Evolutionary conservation across 2,329 filamentous ascomycete species (phyloP).

Genomic region (Xylariaceae sp.): DNA sequence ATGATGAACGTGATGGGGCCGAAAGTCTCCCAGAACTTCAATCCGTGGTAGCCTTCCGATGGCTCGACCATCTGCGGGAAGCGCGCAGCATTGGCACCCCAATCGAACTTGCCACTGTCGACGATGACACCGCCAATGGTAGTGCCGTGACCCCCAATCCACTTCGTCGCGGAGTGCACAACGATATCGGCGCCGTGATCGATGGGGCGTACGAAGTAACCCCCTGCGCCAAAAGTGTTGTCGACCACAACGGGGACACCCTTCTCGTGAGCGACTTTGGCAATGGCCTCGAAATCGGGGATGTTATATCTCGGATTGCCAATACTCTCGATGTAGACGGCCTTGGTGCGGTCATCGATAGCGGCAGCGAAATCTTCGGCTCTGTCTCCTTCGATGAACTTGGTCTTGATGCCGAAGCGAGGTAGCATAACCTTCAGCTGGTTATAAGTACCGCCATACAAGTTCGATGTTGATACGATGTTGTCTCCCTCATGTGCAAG

Average conservation of each 20-base stretch:
- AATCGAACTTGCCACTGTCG: slow-evolving; percentile 90
- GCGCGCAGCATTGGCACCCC: slow-evolving; percentile 75
- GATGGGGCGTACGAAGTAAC: slow-evolving; percentile 82
- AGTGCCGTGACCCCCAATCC: slow-evolving; percentile 94
- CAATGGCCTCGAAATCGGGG: slow-evolving; percentile 84
- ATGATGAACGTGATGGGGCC: slow-evolving; percentile 79
- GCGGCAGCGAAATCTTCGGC: slow-evolving; percentile 72
- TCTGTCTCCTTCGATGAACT: slow-evolving; percentile 80
- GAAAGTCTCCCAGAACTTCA: slow-evolving; percentile 94
- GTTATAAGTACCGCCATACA: slow-evolving; percentile 96
- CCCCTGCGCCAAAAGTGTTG: slow-evolving; percentile 93
- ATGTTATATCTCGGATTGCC: slow-evolving; percentile 93
- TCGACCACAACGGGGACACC: slow-evolving; percentile 71
- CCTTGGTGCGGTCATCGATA: slow-evolving; percentile 93
- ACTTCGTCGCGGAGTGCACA: slow-evolving; percentile 92
- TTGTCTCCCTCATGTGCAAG: slow-evolving; percentile 89
- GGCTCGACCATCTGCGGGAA: slow-evolving; percentile 94
- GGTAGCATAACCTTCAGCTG: slow-evolving; percentile 91
- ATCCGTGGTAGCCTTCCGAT: slow-evolving; percentile 82
- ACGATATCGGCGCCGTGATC: slow-evolving; percentile 91
- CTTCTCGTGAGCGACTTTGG: slow-evolving; percentile 67
- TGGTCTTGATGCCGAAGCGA: slow-evolving; percentile 81
- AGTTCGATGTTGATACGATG: slow-evolving; percentile 83
- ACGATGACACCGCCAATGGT: slow-evolving; percentile 84
- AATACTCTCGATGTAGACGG: slow-evolving; percentile 86